Evolutionary conservation across 345 rosid genomes (phyloP).

Genomic region (Pistacia integerrima): DNA sequence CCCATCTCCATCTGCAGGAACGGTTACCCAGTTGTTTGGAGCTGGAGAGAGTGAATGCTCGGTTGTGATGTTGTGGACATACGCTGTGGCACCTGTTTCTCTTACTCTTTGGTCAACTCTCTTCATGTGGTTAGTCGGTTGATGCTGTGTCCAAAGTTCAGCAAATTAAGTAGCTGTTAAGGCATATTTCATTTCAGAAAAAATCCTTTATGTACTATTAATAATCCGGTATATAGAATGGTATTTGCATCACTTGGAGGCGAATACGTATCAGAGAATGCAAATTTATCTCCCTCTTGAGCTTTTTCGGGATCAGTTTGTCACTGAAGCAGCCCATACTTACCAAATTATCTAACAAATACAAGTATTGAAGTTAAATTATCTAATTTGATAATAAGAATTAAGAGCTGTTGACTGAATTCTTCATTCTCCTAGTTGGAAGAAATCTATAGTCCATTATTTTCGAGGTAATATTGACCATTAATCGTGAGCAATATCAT

Average conservation of each 20-base stretch:
- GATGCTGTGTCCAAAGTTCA: neutral
- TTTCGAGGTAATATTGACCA: too few species aligned
- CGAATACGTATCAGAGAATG: neutral
- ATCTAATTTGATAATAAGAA: too few species aligned
- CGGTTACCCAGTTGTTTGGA: slow-evolving; percentile 40
- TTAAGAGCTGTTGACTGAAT: too few species aligned
- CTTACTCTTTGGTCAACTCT: slow-evolving; percentile 44
- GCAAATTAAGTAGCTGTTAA: neutral
- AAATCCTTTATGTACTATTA: neutral
- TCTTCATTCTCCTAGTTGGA: too few species aligned
- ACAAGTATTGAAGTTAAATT: too few species aligned
- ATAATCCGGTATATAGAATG: neutral
- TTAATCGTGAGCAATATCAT: too few species aligned
- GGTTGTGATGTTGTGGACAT: slow-evolving; percentile 41
- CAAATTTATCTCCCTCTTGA: neutral
- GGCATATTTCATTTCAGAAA: too few species aligned
- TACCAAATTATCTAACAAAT: too few species aligned
- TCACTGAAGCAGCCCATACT: too few species aligned
- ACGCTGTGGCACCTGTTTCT: slow-evolving; percentile 29
- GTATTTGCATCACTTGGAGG: neutral
- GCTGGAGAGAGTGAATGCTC: slow-evolving; percentile 42
- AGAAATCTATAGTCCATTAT: too few species aligned
- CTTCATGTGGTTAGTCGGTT: slow-evolving; percentile 40
- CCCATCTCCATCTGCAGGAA: slow-evolving; percentile 27
- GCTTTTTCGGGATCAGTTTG: too few species aligned